Evolutionary conservation across 169 alveolate genomes (phyloP).

Genomic region (Eimeria maxima): DNA sequence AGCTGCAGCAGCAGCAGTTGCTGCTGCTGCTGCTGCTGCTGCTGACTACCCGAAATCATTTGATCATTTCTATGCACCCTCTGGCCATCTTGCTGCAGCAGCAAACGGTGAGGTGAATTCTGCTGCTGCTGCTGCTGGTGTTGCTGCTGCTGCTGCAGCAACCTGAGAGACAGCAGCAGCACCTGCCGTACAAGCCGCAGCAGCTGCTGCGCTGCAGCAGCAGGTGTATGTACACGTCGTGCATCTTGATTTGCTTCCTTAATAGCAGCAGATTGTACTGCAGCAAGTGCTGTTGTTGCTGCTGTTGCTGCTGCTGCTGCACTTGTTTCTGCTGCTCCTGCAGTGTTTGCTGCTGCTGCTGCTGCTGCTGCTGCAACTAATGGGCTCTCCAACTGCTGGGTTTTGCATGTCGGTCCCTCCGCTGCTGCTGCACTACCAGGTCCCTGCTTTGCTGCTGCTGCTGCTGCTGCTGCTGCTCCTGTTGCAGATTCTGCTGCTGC

Average conservation of each 20-base stretch:
- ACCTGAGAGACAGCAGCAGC: conserved; percentile 10
- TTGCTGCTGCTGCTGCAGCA: conserved; percentile 8
- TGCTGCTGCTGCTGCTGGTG: too few species aligned
- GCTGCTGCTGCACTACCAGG: too few species aligned
- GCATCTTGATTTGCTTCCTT: background rate
- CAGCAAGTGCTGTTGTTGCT: too few species aligned
- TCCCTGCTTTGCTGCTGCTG: background rate
- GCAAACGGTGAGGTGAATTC: too few species aligned
- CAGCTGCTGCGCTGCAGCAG: background rate
- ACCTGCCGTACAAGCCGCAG: conserved; percentile 18
- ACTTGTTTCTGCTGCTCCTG: too few species aligned
- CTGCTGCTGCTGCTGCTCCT: conserved; percentile 17
- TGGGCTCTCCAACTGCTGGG: background rate
- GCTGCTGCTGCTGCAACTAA: background rate
- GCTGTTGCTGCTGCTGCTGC: too few species aligned
- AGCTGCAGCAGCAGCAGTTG: too few species aligned
- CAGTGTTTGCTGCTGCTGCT: background rate
- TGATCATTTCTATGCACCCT: background rate
- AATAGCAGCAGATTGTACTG: background rate
- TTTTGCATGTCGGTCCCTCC: background rate
- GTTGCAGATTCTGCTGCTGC: conserved; percentile 45
- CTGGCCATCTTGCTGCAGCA: background rate
- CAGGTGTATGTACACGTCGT: background rate
- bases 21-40: too few species aligned
- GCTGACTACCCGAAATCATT: background rate